phyloP scores from a whole-genome alignment of 2,329 filamentous ascomycete genomes.

The Cladophialophora psammophila region DNA sequence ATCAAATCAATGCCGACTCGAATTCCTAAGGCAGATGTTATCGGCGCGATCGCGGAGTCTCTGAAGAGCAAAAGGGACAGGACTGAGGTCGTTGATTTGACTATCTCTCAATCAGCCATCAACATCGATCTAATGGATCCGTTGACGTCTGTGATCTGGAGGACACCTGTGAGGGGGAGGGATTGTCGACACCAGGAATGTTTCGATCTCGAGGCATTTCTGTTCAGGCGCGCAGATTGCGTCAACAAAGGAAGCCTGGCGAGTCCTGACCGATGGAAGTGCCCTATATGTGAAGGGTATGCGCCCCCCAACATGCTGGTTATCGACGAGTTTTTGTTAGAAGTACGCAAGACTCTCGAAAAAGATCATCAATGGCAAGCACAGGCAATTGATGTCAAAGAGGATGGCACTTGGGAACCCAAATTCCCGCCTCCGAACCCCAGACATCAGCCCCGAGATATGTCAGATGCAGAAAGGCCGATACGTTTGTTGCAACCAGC shows the following conservation, averaged over 20 bases:
- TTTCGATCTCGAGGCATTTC: constrained; percentile 86
- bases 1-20: constrained; percentile 52
- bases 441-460: constrained; percentile 4
- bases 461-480: not conserved
- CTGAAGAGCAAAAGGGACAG: constrained; percentile 45
- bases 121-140: constrained; percentile 72
- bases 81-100: constrained; percentile 68
- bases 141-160: constrained; percentile 70
- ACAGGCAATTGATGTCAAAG: constrained; percentile 68
- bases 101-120: constrained; percentile 65
- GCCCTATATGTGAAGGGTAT: constrained; percentile 81
- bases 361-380: constrained; percentile 57
- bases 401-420: constrained; percentile 68
- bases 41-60: constrained; percentile 60
- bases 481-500: not conserved
- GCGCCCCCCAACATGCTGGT: constrained; percentile 75
- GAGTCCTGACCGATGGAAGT: constrained; percentile 81
- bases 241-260: constrained; percentile 44
- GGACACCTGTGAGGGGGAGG: constrained; percentile 73
- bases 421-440: constrained; percentile 4
- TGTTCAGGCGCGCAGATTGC: constrained; percentile 66
- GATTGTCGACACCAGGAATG: constrained; percentile 81
- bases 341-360: constrained; percentile 66
- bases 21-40: constrained; percentile 58
- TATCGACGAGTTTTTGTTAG: constrained; percentile 75